Base-by-base conservation (phyloP, 1,284 basidiomycete genomes). In the Heterobasidion annosum region DNA sequence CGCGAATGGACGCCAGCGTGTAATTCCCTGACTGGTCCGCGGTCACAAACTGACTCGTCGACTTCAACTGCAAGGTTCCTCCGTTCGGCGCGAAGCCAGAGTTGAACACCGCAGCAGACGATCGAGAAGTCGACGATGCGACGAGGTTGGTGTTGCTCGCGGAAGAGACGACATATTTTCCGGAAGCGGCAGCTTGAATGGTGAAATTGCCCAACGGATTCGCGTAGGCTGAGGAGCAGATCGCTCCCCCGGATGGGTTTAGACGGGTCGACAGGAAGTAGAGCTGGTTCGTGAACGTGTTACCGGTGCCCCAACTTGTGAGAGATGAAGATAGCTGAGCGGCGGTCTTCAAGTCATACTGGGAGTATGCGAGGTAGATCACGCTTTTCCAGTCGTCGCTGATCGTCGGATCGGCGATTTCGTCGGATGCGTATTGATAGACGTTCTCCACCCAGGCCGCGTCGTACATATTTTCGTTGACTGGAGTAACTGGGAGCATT, bases 381-480 rank as follows among this genome's bases (percentile, higher is more conserved):
- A 55, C 60, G 19, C 60, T 61, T 54, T 67, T 69, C 69, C 69
- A 70, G 42, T 66, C 67, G 51, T 70, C 68, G 45, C 61, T 66
- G 57, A 59, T 57, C 8, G 61, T 58, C 15, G 65, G 42, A 51
- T 70, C 57, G 44, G 60, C 63, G 37, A 70, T 50, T 56, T 70
- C 69, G 37, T 49, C 42, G 2, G 59, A 51, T 4, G 67, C 60
- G 54, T 69, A 70, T 50, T 59, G 56, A 54, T 61, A 63, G 12
- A 68, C 61, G 18, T 60, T 61, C 18, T 61, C 58, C 3, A 63
- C 59, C 69, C 69, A 70, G 7, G 63, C 51, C 4, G 67, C 55
- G 54, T 68, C 67, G 60, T 70, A 70, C 61, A 68, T 57, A 32
- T 62, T 60, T 51, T 70, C 69, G 54, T 70, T 69, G 52, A 68